Evolutionary conservation across 2,329 filamentous ascomycete species (phyloP), one percentile per base, ranked within the genome.

Genomic region (Aureobasidium sp.): DNA sequence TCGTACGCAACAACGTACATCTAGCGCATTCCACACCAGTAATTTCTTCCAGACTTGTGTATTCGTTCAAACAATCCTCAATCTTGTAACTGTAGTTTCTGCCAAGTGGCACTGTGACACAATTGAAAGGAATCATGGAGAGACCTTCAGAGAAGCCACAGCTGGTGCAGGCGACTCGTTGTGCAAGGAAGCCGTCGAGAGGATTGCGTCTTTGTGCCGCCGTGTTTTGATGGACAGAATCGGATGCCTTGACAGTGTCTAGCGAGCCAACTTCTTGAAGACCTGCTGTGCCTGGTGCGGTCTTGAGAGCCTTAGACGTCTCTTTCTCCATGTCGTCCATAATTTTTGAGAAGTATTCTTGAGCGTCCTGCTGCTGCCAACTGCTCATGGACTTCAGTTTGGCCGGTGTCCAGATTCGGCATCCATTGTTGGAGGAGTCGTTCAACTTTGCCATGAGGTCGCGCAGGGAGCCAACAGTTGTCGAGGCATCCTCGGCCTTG

Each of bases 301-400:
- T 60, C 5, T 48, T 55, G 10, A 66, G 53, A 15, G 61, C 75
- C 73, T 69, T 76, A 62, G 65, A 77, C 71, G 71, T 74, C 71
- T 67, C 78, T 72, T 71, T 79, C 65, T 63, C 91, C 52, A 97
- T 75, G 60, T 74, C 72, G 49, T 74, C 72, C 66, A 74, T 69
- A 15, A 99, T 81, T 69, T 93, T 95, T 16, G 91, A 93, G 69
- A 90, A 97, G 73, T 97, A 99, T 73, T 99, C 94, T 71, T 97
- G 94, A 5, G 94, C 94, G 75, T 99, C 94, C 74, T 99, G 94
- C 72, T 97, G 94, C 67, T 95, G 89, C 84, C 89, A 96, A 34
- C 90, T 96, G 73, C 88, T 93, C 87, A 97, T 95, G 10, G 87
- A 92, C 74, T 96, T 96, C 49, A 97, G 78, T 59, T 88, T 84